Conservation (phyloP, 176 grass and related monocot genomes). For the Eragrostis curvula region DNA sequence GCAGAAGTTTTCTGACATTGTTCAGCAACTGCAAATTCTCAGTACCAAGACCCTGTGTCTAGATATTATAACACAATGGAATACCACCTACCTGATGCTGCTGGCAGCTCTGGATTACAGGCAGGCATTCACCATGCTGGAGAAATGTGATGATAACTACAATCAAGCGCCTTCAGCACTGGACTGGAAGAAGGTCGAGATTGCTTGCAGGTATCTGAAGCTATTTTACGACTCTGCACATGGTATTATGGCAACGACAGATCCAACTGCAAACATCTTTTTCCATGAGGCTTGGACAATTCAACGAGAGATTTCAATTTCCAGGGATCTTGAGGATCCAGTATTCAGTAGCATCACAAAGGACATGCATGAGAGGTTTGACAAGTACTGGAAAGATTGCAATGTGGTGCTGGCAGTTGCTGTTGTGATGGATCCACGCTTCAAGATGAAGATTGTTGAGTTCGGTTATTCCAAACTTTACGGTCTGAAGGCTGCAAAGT, state of each 20-base stretch:
- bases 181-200: conserved; percentile 64
- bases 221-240: conserved; percentile 49
- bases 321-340: conserved; percentile 31
- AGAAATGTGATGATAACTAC: conserved; percentile 51
- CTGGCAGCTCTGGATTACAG: conserved; percentile 58
- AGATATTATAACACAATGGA: conserved; percentile 61
- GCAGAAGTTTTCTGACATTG: conserved; percentile 51
- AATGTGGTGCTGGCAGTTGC: conserved; percentile 58
- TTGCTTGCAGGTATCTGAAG: conserved; percentile 53
- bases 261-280: conserved; percentile 55
- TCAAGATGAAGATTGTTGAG: conserved; percentile 49
- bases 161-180: conserved; percentile 44
- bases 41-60: conserved; percentile 48
- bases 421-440: conserved; percentile 57
- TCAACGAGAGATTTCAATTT: conserved; percentile 41
- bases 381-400: conserved; percentile 67
- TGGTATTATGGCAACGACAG: conserved; percentile 27
- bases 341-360: conserved; percentile 42
- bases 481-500: conserved; percentile 30
- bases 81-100: conserved; percentile 63
- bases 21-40: conserved; percentile 43
- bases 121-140: conserved; percentile 56
- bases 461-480: conserved; percentile 58
- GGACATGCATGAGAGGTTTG: conserved; percentile 50
- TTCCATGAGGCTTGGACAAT: conserved; percentile 58